Evolutionary conservation across 75 land plant genomes (phyloP), one percentile per base, ranked within the genome.

Genomic region (Cryptomeria japonica): DNA sequence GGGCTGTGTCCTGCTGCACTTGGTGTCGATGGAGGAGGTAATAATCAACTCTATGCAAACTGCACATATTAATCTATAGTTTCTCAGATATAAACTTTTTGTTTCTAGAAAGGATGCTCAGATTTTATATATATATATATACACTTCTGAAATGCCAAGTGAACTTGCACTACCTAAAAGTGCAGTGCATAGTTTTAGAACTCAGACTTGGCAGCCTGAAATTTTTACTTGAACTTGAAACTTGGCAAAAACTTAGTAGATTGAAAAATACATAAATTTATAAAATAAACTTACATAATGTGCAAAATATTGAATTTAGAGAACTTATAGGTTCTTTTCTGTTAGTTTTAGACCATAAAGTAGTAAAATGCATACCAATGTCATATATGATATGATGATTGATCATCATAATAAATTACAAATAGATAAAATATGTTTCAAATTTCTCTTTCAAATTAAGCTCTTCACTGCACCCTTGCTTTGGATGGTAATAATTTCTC

Each of bases 1-100:
- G 97, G 97, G 56, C 84, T 96, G 32, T 96, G 97, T 84, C 97
- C 97, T 51, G 94, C 68, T 42, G 90, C 96, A 38, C 95, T 95
- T 56, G 96, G 96, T 49, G 96, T 94, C 86, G 96, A 94, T 90
- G 98, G 97, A 2, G 97, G 96, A 91, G 97, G 97, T 96, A 93
- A 87, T 37, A 32, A 41, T 42, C 32, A 82, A 37, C 37, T 19
- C 25, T 37, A 49, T 47, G 9, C 1, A 39, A 37, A 39, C 38
- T 51, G 5, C 22, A 82, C 11, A 46, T 38, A 34, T 31, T 32
- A 82, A 16, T 38, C 46, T 32, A 82, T 82, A 44, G 46, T 44
- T 44, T 82, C 11, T 46, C 51, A 46, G 51, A 46, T 44, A 80
- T 82, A 5, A 80, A 46, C 32, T n/a, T 46, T 28, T 25, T 51